Evolutionary conservation across 2,329 filamentous ascomycete species (phyloP), one percentile per base, ranked within the genome.

Genomic region (Scedosporium minutisporum): DNA sequence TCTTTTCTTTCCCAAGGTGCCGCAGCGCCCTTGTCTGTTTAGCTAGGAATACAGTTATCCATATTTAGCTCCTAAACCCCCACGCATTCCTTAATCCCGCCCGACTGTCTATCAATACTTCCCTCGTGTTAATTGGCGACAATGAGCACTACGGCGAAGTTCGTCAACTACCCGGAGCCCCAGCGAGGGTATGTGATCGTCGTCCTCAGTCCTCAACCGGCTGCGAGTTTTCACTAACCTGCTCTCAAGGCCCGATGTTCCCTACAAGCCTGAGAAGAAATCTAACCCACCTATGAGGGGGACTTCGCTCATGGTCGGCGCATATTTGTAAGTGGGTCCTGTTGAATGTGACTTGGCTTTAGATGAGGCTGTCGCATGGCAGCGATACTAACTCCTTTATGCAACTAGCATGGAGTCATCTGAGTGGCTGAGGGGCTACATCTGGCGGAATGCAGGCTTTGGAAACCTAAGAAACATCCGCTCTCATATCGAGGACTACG

Each of bases 381-480:
- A 41, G 46, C 18, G 2, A 16, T 18, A 41, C 16, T 23, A 18
- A 38, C 33, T 12, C 29, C 29, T 7, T 6, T 14, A 10, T 14
- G 38, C 51, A 55, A 25, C 44, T 65, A 84, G 82, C 10, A 78
- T 88, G 67, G 79, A 85, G 55, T 80, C 78, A 60, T 69, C 87
- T 16, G 75, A 77, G 21, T 77, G 82, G 58, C 64, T 88, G 7
- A 81, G 85, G 58, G 77, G 77, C 64, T 69, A 78, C 60, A 78
- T 87, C 66, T 90, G 85, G 84, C 74, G 74, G 46, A 87, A 87
- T 71, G 85, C 86, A 21, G 86, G 86, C 46, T 89, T 91, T 69
- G 76, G 74, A 57, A 73, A 75, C 4, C 75, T 90, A 48, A 82
- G 83, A 57, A 75, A 80, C 42, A 79, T 85, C 63, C 76, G 77